Evolutionary conservation across 345 rosid species (phyloP).

Genomic region (Geranium rotundifolium): DNA sequence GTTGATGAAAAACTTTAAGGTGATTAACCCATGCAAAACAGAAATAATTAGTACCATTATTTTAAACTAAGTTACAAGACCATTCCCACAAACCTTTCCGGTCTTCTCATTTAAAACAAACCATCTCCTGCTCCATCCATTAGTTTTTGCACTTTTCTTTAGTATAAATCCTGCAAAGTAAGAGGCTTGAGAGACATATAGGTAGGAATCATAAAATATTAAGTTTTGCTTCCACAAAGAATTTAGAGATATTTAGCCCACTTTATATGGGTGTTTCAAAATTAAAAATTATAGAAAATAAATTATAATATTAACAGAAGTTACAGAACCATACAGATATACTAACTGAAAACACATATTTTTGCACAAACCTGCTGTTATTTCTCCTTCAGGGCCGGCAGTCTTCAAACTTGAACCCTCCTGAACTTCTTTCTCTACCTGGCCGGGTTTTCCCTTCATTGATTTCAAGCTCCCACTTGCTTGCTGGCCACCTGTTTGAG

Average conservation of each 20-base stretch:
- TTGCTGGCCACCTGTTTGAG: constrained; percentile 63
- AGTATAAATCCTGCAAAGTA: constrained; percentile 51
- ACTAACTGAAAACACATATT: background rate
- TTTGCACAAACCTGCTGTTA: constrained; percentile 69
- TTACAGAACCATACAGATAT: background rate
- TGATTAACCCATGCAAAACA: background rate
- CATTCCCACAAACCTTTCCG: constrained; percentile 56
- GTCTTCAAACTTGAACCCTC: constrained; percentile 64
- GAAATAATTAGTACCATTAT: background rate
- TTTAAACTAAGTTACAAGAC: background rate
- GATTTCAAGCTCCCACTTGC: constrained; percentile 70
- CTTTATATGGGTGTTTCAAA: background rate
- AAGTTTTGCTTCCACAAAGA: background rate
- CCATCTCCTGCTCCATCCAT: constrained; percentile 90
- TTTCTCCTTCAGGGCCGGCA: constrained; percentile 72
- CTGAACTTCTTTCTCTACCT: constrained; percentile 44
- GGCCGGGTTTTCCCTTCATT: constrained; percentile 57
- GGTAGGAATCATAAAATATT: background rate
- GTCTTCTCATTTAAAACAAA: constrained; percentile 87
- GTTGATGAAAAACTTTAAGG: background rate
- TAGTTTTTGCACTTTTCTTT: constrained; percentile 84
- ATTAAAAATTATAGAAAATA: background rate
- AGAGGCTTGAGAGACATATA: background rate
- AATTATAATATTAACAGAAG: too few relatives aligned
- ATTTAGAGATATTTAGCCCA: background rate